phyloP scores from a whole-genome alignment of 2,329 filamentous ascomycete genomes.

The Fusarium anthophilum region DNA sequence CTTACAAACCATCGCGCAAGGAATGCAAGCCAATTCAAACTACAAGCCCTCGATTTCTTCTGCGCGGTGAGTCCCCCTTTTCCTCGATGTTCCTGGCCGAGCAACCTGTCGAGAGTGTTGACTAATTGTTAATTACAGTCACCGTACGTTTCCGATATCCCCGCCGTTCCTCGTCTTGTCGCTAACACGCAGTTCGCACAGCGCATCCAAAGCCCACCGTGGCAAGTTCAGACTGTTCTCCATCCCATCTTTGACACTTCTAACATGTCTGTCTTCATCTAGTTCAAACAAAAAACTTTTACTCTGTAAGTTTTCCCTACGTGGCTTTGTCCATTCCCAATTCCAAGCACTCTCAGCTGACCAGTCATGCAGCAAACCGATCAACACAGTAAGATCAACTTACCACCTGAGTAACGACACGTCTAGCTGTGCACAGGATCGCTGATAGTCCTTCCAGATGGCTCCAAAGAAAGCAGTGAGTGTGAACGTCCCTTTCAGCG shows the following conservation, averaged over 20 bases:
- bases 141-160: fast-evolving
- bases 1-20: background rate
- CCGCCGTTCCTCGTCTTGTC: background rate
- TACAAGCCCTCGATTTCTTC: background rate
- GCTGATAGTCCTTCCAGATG: background rate
- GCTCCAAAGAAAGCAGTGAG: fast-evolving
- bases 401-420: background rate
- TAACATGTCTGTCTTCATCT: background rate
- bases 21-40: background rate
- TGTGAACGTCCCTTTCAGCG: background rate
- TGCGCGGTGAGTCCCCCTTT: background rate
- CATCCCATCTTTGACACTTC: background rate
- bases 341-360: background rate
- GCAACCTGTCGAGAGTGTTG: fast-evolving
- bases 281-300: background rate
- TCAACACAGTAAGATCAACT: background rate
- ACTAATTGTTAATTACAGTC: background rate
- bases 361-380: background rate
- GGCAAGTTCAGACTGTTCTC: background rate
- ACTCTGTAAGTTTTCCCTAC: background rate
- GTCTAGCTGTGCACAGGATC: background rate
- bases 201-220: fast-evolving
- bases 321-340: background rate
- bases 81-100: background rate
- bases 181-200: background rate